Conservation (phyloP, 495 filamentous ascomycete species). For the Cladorrhinum samala region DNA sequence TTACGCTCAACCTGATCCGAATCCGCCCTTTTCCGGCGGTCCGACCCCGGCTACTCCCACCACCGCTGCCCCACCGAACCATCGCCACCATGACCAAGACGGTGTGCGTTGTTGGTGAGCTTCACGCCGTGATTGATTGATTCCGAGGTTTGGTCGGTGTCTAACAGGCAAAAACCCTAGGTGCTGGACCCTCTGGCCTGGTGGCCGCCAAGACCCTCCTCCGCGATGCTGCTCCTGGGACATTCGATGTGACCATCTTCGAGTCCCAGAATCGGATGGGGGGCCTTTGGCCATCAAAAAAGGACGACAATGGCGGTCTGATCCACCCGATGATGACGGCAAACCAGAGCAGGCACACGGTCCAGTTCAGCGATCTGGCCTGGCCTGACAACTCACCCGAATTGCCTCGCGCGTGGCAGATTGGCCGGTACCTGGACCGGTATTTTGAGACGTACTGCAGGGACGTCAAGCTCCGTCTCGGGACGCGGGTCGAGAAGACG, state of each 20-base stretch:
- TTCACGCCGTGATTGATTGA: neutral
- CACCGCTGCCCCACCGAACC: neutral
- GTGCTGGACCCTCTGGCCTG: conserved; percentile 76
- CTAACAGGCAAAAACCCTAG: conserved; percentile 39
- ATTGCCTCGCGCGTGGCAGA: conserved; percentile 69
- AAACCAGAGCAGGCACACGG: conserved; percentile 73
- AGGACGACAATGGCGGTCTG: conserved; percentile 37
- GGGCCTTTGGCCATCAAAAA: conserved; percentile 64
- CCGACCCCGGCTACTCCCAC: conserved; percentile 4
- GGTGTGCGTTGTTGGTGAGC: conserved; percentile 63
- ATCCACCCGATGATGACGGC: conserved; percentile 66
- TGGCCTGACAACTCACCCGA: conserved; percentile 53
- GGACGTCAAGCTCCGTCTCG: conserved; percentile 42
- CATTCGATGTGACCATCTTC: conserved; percentile 64
- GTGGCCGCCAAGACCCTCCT: conserved; percentile 76
- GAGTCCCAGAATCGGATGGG: conserved; percentile 61
- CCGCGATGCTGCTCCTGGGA: conserved; percentile 47
- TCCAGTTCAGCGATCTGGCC: conserved; percentile 71
- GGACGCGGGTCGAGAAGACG: conserved; percentile 46
- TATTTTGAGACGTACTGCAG: conserved; percentile 57
- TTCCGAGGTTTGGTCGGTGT: too few relatives aligned
- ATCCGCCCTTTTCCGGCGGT: conserved; percentile 5
- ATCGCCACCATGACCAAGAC: conserved; percentile 50
- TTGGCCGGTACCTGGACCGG: conserved; percentile 63
- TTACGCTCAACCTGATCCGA: conserved; percentile 8